These are phyloP conservation scores for Fusarium heterosporum DNA, from an alignment of 2,329 filamentous ascomycete genomes.

Conservation along the genomic window DNA sequence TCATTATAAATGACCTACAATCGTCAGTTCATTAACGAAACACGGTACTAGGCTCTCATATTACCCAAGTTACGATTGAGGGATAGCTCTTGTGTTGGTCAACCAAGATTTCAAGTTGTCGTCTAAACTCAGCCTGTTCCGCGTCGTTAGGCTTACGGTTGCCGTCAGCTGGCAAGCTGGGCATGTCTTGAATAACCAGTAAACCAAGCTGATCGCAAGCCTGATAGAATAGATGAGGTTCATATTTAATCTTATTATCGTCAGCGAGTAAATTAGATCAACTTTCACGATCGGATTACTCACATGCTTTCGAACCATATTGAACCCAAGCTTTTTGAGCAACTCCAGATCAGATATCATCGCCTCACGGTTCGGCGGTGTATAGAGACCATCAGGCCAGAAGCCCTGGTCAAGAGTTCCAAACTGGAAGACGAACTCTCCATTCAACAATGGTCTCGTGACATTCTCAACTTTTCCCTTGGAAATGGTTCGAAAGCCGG, in stretches of 20 bases:
- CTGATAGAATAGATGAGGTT: conserved; percentile 74
- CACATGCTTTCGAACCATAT: conserved; percentile 78
- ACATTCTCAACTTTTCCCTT: conserved; percentile 67
- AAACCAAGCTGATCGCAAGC: conserved; percentile 75
- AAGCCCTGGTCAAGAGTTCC: conserved; percentile 77
- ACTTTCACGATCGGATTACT: conserved; percentile 32
- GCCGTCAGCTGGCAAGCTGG: conserved; percentile 58
- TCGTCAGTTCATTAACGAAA: not conserved
- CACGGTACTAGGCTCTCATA: rapidly evolving
- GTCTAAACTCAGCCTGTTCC: conserved; percentile 73
- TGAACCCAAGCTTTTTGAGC: conserved; percentile 75
- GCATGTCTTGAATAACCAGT: conserved; percentile 79
- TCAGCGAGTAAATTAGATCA: rapidly evolving
- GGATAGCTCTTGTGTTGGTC: conserved; percentile 57
- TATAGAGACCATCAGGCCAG: conserved; percentile 77
- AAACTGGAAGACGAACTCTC: conserved; percentile 75
- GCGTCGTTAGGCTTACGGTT: conserved; percentile 54
- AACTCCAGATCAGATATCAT: conserved; percentile 74
- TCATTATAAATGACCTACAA: conserved; percentile 33
- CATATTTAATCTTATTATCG: conserved; percentile 69
- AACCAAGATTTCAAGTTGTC: conserved; percentile 71
- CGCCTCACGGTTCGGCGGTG: conserved; percentile 72
- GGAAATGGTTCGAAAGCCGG: conserved; percentile 74
- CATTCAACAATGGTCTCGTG: conserved; percentile 73
- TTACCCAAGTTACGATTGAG: conserved; percentile 30